phyloP scores from a whole-genome alignment of 768 basidiomycete genomes.

The Suillus subalutaceus region DNA sequence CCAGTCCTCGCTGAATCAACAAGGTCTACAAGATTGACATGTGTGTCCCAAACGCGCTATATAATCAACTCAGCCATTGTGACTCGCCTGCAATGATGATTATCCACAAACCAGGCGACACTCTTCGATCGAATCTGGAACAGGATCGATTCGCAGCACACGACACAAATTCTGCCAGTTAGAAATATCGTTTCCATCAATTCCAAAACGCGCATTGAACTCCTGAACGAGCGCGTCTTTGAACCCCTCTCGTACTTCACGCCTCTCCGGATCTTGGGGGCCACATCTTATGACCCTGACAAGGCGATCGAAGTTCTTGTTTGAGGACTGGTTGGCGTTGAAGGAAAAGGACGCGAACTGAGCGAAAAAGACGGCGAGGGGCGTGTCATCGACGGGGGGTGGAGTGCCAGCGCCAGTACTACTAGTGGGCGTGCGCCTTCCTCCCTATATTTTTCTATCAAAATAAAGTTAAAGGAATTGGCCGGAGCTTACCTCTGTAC shows the following conservation, averaged over 20 bases:
- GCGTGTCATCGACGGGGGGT: neutral
- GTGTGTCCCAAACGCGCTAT: conserved; percentile 19
- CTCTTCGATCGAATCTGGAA: neutral
- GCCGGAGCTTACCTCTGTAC: neutral
- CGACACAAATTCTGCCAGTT: conserved; percentile 12
- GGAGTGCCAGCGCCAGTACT: neutral
- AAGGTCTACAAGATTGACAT: conserved; percentile 37
- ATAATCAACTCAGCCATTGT: neutral
- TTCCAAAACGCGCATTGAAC: conserved; percentile 15
- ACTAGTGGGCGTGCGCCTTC: neutral
- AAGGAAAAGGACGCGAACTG: conserved; percentile 7
- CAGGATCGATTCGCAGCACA: conserved; percentile 5
- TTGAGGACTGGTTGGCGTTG: neutral
- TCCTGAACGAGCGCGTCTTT: conserved; percentile 14
- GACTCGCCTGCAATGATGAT: neutral
- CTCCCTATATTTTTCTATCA: neutral
- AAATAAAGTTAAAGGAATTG: no score
- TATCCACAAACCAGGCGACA: conserved; percentile 6
- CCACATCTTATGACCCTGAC: neutral
- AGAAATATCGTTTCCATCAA: conserved; percentile 13
- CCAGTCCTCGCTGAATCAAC: conserved; percentile 23
- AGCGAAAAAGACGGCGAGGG: conserved; percentile 8
- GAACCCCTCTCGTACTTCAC: neutral
- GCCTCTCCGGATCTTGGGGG: neutral
- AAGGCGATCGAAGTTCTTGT: conserved; percentile 7